Evolutionary conservation across 306 rosid species (phyloP), one percentile per base, ranked within the genome.

Genomic region (Quercus berberidifolia): DNA sequence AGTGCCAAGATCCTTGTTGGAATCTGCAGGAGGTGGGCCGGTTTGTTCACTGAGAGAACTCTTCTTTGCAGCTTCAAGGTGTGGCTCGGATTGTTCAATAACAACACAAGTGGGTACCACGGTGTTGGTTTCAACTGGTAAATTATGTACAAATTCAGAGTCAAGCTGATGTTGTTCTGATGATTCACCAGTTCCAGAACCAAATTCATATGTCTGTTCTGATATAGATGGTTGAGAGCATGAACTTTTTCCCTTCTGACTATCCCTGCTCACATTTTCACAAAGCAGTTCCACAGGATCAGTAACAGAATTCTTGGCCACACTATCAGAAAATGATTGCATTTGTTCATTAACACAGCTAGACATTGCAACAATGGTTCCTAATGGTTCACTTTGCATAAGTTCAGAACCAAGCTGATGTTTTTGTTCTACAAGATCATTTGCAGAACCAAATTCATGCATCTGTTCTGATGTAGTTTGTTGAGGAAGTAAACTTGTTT

Each of bases 281-380:
- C 1, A 15, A 78, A 71, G 65, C 25, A 74, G 46, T 43, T 74
- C 55, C 70, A 80, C 18, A 56, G 28, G 20, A 4, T 80, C 73
- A 11, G 59, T 68, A 75, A 68, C 28, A 74, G 81, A 62, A 79
- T 72, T 70, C 31, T 9, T 12, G 71, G 73, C 62, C 71, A 26
- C 79, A 63, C 67, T 77, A 52, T 76, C 80, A 54, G 79, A 33
- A 78, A 73, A 18, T 5, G 78, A 55, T 74, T 82, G 89, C 31
- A 31, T 73, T 58, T 78, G 79, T 31, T 71, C 72, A 19, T 56
- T 79, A 71, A 35, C 68, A 70, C 28, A 64, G 54, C 55, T 75
- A 73, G 70, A 70, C 31, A 51, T 73, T 10, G 83, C 77, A 26
- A 55, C 52, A 80, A 56, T 18, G 55, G 69, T 49, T 52, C 77